A percentile compares a stretch with the other conserved stretches of the same genome.
phyloP scores from a whole-genome alignment of 2,329 filamentous ascomycete genomes.

The Coleophoma cylindrospora region DNA sequence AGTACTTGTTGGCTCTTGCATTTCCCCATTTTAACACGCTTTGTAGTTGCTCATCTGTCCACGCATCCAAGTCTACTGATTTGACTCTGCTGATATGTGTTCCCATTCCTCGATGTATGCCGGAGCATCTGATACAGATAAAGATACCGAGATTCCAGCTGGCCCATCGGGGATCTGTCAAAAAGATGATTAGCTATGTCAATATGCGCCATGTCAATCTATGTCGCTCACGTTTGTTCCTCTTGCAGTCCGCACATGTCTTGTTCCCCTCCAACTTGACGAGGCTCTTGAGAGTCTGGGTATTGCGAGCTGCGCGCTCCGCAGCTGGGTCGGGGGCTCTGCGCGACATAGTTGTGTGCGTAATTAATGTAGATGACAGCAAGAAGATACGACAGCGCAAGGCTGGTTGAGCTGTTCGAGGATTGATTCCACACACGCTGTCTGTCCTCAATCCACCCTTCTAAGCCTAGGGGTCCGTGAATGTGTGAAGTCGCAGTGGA shows the following conservation, averaged over 20 bases:
- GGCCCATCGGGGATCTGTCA: conserved; percentile 92
- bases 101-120: conserved; percentile 97
- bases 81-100: conserved; percentile 98
- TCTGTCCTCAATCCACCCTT: neutral
- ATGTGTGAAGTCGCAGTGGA: no score
- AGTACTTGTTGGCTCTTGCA: conserved; percentile 94
- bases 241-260: conserved; percentile 96
- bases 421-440: no score
- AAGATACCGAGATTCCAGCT: conserved; percentile 99
- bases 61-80: conserved; percentile 94
- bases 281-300: conserved; percentile 87
- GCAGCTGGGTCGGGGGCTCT: conserved; percentile 71
- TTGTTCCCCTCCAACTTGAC: conserved; percentile 95
- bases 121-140: conserved; percentile 95
- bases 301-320: conserved; percentile 88
- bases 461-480: neutral
- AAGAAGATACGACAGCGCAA: no score
- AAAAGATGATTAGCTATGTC: no score
- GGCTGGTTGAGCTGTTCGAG: no score
- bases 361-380: no score
- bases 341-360: conserved; percentile 62
- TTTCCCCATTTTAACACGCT: conserved; percentile 96
- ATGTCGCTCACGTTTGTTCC: conserved; percentile 78
- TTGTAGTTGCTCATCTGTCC: conserved; percentile 96
- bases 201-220: no score